A percentile compares a stretch with the other conserved stretches of the same genome.
phyloP scores from a whole-genome alignment of 805 yeast species.

The Candida palmyrensis region DNA sequence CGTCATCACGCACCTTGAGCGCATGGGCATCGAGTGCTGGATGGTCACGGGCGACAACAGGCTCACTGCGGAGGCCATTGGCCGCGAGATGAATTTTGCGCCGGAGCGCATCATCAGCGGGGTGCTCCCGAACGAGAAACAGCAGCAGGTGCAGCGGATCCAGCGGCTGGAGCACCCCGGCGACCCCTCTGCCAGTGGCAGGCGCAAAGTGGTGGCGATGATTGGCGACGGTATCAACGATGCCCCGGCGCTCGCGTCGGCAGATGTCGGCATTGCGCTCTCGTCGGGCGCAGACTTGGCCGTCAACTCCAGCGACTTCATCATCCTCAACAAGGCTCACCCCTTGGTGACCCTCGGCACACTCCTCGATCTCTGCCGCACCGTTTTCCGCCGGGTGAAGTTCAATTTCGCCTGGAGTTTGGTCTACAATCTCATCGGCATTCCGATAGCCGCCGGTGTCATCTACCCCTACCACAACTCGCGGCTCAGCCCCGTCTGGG shows the following conservation, averaged over 20 bases:
- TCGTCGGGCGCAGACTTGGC: conserved; percentile 78
- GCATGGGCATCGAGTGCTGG: conserved; percentile 53
- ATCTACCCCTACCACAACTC: conserved; percentile 51
- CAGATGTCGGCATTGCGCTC: conserved; percentile 74
- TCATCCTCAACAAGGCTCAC: conserved; percentile 49
- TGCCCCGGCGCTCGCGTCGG: conserved; percentile 71
- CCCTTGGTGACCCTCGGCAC: conserved; percentile 51
- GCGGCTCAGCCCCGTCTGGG: conserved; percentile 60
- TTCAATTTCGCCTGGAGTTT: conserved; percentile 60
- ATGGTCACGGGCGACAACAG: conserved; percentile 76
- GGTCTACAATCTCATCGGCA: conserved; percentile 50
- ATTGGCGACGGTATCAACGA: conserved; percentile 84
- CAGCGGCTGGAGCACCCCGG: too few species aligned
- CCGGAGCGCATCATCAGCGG: conserved; percentile 53
- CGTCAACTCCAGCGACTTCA: conserved; percentile 68
- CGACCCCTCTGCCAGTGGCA: conserved; percentile 12
- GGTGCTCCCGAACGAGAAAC: conserved; percentile 71
- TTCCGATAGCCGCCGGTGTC: conserved; percentile 66
- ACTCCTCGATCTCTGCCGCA: conserved; percentile 46
- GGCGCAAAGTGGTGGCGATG: conserved; percentile 52
- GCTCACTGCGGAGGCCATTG: conserved; percentile 64
- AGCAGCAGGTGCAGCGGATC: conserved; percentile 51
- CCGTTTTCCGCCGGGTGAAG: conserved; percentile 47
- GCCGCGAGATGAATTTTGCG: conserved; percentile 52
- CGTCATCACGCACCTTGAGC: conserved; percentile 37